These are phyloP conservation scores for Boletus tomentosulus DNA, from an alignment of 768 basidiomycete genomes.

Conservation along the genomic window DNA sequence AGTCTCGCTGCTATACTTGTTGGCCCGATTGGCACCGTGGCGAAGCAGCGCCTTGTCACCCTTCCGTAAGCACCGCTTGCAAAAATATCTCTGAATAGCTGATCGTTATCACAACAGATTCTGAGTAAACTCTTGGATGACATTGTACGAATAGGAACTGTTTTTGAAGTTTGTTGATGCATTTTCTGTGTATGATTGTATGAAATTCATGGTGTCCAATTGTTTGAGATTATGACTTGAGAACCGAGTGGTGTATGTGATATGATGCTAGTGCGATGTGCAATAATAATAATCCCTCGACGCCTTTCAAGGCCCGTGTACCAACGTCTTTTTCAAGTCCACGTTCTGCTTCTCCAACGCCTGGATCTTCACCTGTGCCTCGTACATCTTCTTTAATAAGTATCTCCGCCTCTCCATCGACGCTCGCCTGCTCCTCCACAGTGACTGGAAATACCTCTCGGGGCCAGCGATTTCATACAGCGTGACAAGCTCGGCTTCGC, in stretches of 20 bases:
- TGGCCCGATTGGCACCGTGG: too few species aligned
- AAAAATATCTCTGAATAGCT: too few species aligned
- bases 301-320: slow-evolving; percentile 31
- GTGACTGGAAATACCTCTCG: slow-evolving; percentile 38
- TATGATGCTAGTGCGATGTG: background rate
- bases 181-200: too few species aligned
- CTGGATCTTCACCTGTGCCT: slow-evolving; percentile 64
- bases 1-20: too few species aligned
- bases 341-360: slow-evolving; percentile 66
- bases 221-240: background rate
- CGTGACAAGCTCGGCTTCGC: slow-evolving; percentile 70
- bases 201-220: background rate
- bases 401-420: slow-evolving; percentile 59
- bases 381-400: slow-evolving; percentile 71
- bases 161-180: too few species aligned
- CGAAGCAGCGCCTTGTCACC: too few species aligned
- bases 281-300: background rate
- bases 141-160: too few species aligned
- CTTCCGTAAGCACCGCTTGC: too few species aligned
- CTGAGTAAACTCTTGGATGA: too few species aligned
- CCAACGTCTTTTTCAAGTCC: slow-evolving; percentile 57
- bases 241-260: background rate
- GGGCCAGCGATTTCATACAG: slow-evolving; percentile 61
- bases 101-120: too few species aligned
- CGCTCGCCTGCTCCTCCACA: slow-evolving; percentile 46